Evolutionary conservation across 2,329 filamentous ascomycete species (phyloP), one percentile per base, ranked within the genome.

Genomic region (Berkeleyomyces rouxiae): DNA sequence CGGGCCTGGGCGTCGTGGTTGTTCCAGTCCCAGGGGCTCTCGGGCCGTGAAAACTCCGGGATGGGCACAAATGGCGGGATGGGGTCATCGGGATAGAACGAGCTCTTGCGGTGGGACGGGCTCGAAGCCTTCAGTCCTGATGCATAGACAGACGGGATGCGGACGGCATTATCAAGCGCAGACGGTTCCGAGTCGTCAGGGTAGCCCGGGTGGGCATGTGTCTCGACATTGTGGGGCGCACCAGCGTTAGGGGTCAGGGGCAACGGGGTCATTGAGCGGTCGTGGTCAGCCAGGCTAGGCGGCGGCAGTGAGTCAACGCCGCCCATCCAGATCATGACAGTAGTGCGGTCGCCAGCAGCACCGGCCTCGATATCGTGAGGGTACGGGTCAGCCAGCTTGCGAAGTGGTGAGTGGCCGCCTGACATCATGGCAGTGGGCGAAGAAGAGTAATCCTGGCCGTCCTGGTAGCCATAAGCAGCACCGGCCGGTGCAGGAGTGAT

Each of bases 241-340:
- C n/a, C 37, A n/a, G 61, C 16, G 23, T 37, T n/a, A 23, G 58
- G 62, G 10, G 58, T 58, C 58, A 47, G 51, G 10, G 62, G 62
- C 13, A 61, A 16, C 23, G 47, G 58, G 7, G 44, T 57, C 39
- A 53, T 49, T 0, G 59, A 31, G 11, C 31, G 31, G 37, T 33
- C 44, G 33, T 13, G 36, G 31, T 16, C 33, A 43, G 43, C 23
- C 7, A 51, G 62, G 7, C 10, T 7, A 10, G 63, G 53, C 13
- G 60, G 59, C 13, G 51, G 51, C 5, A 55, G 33, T 36, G 31
- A 31, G 7, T 43, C n/a, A 37, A 62, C 39, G 33, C 46, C 63
- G 58, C 46, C 63, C 63, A 64, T 64, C 63, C 63, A 64, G 37
- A 62, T 61, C 63, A 64, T 64, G 4, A 64, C 63, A 7, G 59